A percentile compares a stretch with the other conserved stretches of the same genome.
Conservation (phyloP, 1,139 yeast species). For the Pichia sp. region DNA sequence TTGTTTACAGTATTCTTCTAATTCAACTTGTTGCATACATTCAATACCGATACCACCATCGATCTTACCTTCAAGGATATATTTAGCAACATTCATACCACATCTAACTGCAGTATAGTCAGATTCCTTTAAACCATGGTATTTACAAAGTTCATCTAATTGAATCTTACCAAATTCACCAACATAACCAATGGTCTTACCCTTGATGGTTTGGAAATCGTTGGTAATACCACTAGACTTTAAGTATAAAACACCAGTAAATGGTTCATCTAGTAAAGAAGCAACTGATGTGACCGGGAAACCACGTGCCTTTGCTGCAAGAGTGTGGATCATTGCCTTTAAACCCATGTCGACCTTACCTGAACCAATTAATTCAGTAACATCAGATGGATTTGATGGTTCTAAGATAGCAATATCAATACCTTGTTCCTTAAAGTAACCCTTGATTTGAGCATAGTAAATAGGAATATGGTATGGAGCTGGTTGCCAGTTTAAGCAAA, state of each 20-base stretch:
- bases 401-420: conserved; percentile 48
- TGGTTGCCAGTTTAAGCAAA: conserved; percentile 51
- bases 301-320: conserved; percentile 56
- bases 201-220: conserved; percentile 47
- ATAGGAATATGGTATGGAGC: conserved; percentile 54
- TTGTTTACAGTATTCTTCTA: conserved; percentile 43
- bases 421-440: conserved; percentile 46
- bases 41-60: conserved; percentile 58
- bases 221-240: conserved; percentile 46
- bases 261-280: conserved; percentile 51
- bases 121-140: conserved; percentile 49
- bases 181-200: conserved; percentile 50
- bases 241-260: conserved; percentile 49
- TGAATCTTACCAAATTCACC: conserved; percentile 58
- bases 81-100: conserved; percentile 56
- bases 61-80: conserved; percentile 47
- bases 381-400: conserved; percentile 55
- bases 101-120: conserved; percentile 57
- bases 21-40: conserved; percentile 53
- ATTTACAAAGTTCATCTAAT: conserved; percentile 49
- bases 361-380: conserved; percentile 50
- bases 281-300: conserved; percentile 53
- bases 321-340: conserved; percentile 56
- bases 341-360: conserved; percentile 56
- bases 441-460: conserved; percentile 45